phyloP scores from a whole-genome alignment of 2,329 filamentous ascomycete genomes.

The Geosmithia morbida region DNA sequence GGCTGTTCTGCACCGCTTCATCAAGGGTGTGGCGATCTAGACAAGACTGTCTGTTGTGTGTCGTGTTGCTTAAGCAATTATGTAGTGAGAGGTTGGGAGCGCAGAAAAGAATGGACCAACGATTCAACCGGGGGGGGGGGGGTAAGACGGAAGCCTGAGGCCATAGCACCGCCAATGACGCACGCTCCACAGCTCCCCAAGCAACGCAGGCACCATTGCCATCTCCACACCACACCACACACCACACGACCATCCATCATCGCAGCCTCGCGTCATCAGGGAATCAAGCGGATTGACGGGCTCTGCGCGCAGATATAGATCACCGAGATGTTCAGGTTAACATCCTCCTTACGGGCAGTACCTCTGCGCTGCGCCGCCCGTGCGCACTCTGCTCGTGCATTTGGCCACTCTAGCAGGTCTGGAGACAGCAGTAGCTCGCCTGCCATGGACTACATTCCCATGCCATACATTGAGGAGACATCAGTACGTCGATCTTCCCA shows the following conservation, averaged over 20 bases:
- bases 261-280: too few species aligned
- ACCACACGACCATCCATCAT: background rate
- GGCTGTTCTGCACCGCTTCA: slow-evolving; percentile 11
- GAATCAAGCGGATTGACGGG: too few species aligned
- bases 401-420: slow-evolving; percentile 23
- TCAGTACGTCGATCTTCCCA: slow-evolving; percentile 15
- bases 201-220: background rate
- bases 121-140: too few species aligned
- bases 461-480: slow-evolving; percentile 41
- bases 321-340: slow-evolving; percentile 15
- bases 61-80: too few species aligned
- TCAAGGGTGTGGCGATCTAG: slow-evolving; percentile 3
- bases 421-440: slow-evolving; percentile 6
- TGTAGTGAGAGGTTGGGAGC: too few species aligned
- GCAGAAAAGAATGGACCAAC: background rate
- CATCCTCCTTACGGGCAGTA: slow-evolving; percentile 18
- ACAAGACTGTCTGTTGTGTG: background rate
- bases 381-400: slow-evolving; percentile 15
- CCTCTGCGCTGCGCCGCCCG: slow-evolving; percentile 10
- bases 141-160: background rate
- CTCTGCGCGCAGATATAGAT: slow-evolving; percentile 1
- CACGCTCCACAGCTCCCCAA: background rate
- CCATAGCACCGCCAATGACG: background rate
- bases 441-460: slow-evolving; percentile 28
- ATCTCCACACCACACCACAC: background rate